Evolutionary conservation across 2,329 filamentous ascomycete genomes (phyloP), one percentile per base, ranked within the genome.

Genomic region (Coleophoma crateriformis): DNA sequence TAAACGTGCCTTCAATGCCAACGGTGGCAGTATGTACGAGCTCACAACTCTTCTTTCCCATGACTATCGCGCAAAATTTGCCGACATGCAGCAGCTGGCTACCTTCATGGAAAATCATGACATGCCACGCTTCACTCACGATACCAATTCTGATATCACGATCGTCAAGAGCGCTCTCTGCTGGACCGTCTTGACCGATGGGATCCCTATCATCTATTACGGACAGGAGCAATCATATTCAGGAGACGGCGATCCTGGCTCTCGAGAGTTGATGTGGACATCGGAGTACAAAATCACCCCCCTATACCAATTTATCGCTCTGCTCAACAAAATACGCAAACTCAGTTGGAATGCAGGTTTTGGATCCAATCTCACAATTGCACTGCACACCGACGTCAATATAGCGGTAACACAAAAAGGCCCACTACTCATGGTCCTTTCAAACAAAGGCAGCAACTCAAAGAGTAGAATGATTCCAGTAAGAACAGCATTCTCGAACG

Each of bases 171-270:
- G 52, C 37, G 61, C 71, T 27, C 59, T 75, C 34, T 66, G 71
- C 4, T 76, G 68, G 57, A 74, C 67, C 5, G 68, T 77, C 45
- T 66, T 77, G 38, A 59, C 62, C 11, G 69, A 76, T 52, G 75
- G 75, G 15, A 71, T 77, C 32, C 74, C 75, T 1, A 72, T 48
- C 14, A 12, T 48, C 12, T 48, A 48, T 19, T 43, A 40, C 33
- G 46, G 46, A 2, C 37, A 41, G 17, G 46, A 48, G 22, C 46
- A 48, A 20, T 33, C 20, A 3, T 48, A 17, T 35, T 13, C 22
- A n/a, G 46, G 46, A 7, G 39, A 34, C 27, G 46, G 37, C 17
- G 46, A 48, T 43, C 46, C 46, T 11, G 46, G 22, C 46, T 33
- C 37, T 34, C 37, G 46, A 33, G 46, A 48, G 27, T 8, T 37